Evolutionary conservation across 768 basidiomycete genomes (phyloP).

Genomic region (Pulveroboletus sp.): DNA sequence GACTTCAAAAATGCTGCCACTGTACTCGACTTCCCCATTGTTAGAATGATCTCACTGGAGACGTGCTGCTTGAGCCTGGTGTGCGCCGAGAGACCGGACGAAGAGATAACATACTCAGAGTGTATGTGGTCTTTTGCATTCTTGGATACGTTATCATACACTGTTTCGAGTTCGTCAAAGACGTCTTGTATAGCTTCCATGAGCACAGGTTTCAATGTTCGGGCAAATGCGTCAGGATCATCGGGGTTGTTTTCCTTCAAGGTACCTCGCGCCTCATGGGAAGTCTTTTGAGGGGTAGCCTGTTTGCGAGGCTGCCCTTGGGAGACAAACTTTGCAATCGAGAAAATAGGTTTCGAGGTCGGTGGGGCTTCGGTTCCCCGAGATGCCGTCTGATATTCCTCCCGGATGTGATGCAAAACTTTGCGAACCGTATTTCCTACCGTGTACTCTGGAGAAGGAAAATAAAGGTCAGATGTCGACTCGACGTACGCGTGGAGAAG

Average conservation of each 20-base stretch:
- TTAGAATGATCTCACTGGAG: slow-evolving; percentile 86
- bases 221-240: slow-evolving; percentile 75
- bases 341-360: slow-evolving; percentile 45
- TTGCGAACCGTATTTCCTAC: slow-evolving; percentile 94
- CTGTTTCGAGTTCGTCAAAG: slow-evolving; percentile 91
- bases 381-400: slow-evolving; percentile 86
- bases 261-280: slow-evolving; percentile 47
- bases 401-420: slow-evolving; percentile 88
- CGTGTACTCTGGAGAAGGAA: slow-evolving; percentile 65
- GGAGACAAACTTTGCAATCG: slow-evolving; percentile 79
- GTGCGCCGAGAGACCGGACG: neutral
- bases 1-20: slow-evolving; percentile 92
- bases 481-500: slow-evolving; percentile 4
- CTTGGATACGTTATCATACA: slow-evolving; percentile 91
- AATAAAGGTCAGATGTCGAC: slow-evolving; percentile 7
- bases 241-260: slow-evolving; percentile 67
- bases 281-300: slow-evolving; percentile 36
- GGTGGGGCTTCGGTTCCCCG: slow-evolving; percentile 39
- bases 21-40: slow-evolving; percentile 89
- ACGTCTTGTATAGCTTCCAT: slow-evolving; percentile 98
- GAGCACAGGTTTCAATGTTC: slow-evolving; percentile 81
- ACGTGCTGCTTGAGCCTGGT: neutral
- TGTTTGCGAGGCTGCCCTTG: slow-evolving; percentile 63
- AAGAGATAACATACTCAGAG: slow-evolving; percentile 69
- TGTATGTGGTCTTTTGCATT: slow-evolving; percentile 95